These are phyloP conservation scores for Apiotrichum gamsii DNA, from an alignment of 1,284 basidiomycete species.

Conservation along the genomic window DNA sequence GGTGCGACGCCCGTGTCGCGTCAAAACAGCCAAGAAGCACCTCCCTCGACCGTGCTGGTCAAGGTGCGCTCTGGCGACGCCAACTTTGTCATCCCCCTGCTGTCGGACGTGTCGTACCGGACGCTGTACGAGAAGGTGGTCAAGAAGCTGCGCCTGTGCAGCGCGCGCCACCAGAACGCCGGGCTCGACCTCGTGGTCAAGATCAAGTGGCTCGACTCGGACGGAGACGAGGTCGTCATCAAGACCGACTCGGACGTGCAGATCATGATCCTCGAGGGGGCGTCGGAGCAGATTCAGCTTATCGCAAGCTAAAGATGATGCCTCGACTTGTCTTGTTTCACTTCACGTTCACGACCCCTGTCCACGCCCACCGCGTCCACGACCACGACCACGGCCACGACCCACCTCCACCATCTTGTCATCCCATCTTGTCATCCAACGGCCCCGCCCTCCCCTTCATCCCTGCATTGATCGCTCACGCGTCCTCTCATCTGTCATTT, in stretches of 20 bases:
- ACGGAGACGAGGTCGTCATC: conserved; percentile 40
- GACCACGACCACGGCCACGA: neutral
- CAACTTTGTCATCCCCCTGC: conserved; percentile 81
- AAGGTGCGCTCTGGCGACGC: conserved; percentile 51
- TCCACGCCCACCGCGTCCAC: too few species aligned
- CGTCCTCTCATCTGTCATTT: neutral
- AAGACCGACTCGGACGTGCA: conserved; percentile 40
- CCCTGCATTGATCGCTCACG: neutral
- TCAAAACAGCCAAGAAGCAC: conserved; percentile 26
- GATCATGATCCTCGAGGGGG: conserved; percentile 36
- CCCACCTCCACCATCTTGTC: neutral
- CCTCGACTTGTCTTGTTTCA: neutral
- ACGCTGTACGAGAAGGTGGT: conserved; percentile 84
- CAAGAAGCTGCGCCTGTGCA: conserved; percentile 84
- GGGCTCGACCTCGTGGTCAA: conserved; percentile 60
- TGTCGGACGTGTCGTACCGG: conserved; percentile 65
- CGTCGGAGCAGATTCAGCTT: conserved; percentile 18
- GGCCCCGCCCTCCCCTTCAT: too few species aligned
- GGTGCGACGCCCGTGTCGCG: conserved; percentile 29
- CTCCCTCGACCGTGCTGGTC: conserved; percentile 59
- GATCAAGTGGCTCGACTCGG: conserved; percentile 42
- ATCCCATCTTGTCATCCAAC: neutral
- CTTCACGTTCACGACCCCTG: neutral
- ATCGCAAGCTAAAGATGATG: conserved; percentile 8
- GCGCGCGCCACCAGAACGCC: conserved; percentile 64